Base-by-base conservation (phyloP, 225 moss, liverwort and hornwort genomes). In the Thuidium tamariscinum region DNA sequence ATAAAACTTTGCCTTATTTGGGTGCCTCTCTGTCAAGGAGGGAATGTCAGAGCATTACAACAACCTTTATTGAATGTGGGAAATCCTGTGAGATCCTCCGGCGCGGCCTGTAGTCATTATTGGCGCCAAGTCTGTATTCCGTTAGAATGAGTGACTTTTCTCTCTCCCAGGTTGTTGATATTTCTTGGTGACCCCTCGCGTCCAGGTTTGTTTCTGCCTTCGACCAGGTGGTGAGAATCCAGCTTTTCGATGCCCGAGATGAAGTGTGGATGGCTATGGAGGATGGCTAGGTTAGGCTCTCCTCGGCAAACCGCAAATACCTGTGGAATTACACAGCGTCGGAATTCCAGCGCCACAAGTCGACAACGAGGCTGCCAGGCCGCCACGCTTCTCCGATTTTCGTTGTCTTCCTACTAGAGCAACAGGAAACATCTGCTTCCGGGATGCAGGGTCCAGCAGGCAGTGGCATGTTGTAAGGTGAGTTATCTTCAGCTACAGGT, bases 41-140 rank as follows among this genome's bases (percentile, higher is more conserved):
- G 60, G 88, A 90, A 90, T 90, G 83, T 90, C 88, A 83, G 85
- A 22, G 81, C 49, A 57, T 59, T 66, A 79, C 25, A 27, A 64
- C 21, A 21, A 34, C 15, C 62, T 85, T n/a, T 56, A 64, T 55
- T 81, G 57, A 70, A 64, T 25, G 66, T 15, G 34, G 85, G 15
- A 78, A 82, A 85, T 85, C 87, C 49, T 46, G 48, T 71, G 77
- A 90, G 85, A 90, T 79, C 85, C 73, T 88, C 65, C 19, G 51
- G 66, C 64, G 64, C 65, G 65, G 76, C 19, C 20, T 27, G 27
- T 20, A 48, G 52, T 75, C 75, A 82, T 67, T 67, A 68, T 68
- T 36, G 64, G 29, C 42, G 59, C 29, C 77, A 70, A 71, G 71
- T 54, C 86, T 82, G 60, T 18, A 80, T 69, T 73, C 85, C 82